A percentile compares a stretch with the other conserved stretches of the same genome.
phyloP scores from a whole-genome alignment of 2,329 filamentous ascomycete genomes.

The Akanthomyces lecanii region DNA sequence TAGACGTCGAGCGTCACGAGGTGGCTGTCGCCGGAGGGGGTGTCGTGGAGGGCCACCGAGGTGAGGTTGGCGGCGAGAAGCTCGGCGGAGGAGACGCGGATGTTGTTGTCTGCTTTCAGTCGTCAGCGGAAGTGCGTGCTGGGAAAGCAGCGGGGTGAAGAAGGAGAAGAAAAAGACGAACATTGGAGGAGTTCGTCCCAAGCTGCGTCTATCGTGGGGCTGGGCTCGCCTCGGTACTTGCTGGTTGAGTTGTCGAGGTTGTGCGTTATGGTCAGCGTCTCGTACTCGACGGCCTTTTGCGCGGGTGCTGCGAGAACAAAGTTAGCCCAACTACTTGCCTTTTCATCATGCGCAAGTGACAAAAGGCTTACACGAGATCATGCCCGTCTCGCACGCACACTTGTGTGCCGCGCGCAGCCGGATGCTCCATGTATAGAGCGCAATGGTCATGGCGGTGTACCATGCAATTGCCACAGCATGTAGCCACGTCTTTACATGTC shows the following conservation, averaged over 20 bases:
- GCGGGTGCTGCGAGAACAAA: constrained; percentile 3
- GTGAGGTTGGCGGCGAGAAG: constrained; percentile 12
- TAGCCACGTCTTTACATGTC: constrained; percentile 1
- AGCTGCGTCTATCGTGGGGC: constrained; percentile 5
- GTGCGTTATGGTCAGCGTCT: constrained; percentile 4
- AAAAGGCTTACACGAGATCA: constrained; percentile 4
- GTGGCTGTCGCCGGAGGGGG: constrained; percentile 7
- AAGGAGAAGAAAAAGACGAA: not conserved
- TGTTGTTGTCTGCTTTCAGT: not conserved
- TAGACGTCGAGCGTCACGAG: constrained; percentile 18
- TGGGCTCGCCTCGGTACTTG: constrained; percentile 12
- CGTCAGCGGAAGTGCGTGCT: no score
- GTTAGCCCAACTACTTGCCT: not conserved
- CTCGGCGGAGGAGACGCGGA: constrained; percentile 12
- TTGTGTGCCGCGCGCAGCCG: not conserved
- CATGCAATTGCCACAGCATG: constrained; percentile 1
- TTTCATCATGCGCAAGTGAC: not conserved
- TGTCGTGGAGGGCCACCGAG: constrained; percentile 15
- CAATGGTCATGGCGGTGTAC: constrained; percentile 5
- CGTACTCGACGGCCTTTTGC: constrained; percentile 11
- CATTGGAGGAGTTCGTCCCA: constrained; percentile 13
- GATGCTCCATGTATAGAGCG: constrained; percentile 10
- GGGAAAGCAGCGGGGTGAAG: no score
- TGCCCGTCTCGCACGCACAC: not conserved
- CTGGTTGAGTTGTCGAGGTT: constrained; percentile 3